phyloP scores from a whole-genome alignment of 176 grass and related monocot species.

The Cenchrus purpureus region DNA sequence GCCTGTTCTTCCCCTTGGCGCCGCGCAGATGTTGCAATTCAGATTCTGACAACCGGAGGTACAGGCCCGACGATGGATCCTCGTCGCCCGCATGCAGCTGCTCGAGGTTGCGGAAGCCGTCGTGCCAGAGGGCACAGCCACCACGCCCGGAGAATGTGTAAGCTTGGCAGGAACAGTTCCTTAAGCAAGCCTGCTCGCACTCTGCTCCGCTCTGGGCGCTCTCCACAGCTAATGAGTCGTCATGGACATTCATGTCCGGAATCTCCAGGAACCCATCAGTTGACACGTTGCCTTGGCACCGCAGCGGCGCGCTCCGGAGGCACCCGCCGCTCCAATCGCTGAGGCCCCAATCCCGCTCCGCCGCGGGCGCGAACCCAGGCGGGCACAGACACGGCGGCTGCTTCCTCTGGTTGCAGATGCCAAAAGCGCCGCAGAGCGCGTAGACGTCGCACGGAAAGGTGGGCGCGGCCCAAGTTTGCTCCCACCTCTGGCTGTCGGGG shows the following conservation, averaged over 20 bases:
- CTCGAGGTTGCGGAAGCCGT: slow-evolving; percentile 30
- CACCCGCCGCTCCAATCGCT: slow-evolving; percentile 34
- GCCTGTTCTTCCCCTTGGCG: not conserved
- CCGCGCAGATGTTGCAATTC: not conserved
- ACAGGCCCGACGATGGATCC: not conserved
- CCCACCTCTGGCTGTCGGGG: slow-evolving; percentile 3
- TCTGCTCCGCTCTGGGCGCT: slow-evolving; percentile 5
- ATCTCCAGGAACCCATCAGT: slow-evolving; percentile 15
- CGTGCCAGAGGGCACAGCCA: slow-evolving; percentile 19
- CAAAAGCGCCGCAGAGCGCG: slow-evolving; percentile 29
- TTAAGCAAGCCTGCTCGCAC: slow-evolving; percentile 21
- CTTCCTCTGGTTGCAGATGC: slow-evolving; percentile 35
- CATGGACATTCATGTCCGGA: not conserved
- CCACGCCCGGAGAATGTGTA: slow-evolving; percentile 28
- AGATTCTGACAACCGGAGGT: slow-evolving; percentile 20
- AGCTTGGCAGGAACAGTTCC: slow-evolving; percentile 41
- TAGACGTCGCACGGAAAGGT: slow-evolving; percentile 33
- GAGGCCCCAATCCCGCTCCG: slow-evolving; percentile 24
- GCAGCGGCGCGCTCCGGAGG: not conserved
- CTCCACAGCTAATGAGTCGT: not conserved
- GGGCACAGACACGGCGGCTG: slow-evolving; percentile 37
- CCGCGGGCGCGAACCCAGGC: slow-evolving; percentile 32
- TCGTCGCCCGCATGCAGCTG: not conserved
- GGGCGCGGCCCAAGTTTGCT: slow-evolving; percentile 28
- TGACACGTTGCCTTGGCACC: not conserved